Evolutionary conservation across 768 basidiomycete species (phyloP).

Genomic region (Podaxis rugospora): DNA sequence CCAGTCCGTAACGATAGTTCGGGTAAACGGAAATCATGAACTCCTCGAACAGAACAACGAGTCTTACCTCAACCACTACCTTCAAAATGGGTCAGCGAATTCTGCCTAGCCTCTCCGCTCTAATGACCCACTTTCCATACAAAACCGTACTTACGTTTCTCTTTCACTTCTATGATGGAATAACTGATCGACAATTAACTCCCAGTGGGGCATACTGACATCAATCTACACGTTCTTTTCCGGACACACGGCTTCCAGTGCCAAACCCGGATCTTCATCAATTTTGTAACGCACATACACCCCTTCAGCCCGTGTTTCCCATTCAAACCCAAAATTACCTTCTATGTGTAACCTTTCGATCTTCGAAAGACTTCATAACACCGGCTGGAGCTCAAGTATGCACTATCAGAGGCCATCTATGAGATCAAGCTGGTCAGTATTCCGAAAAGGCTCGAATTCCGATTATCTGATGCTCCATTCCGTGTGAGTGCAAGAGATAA

Average conservation of each 20-base stretch:
- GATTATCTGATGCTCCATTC: neutral
- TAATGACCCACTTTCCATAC: neutral
- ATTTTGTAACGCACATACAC: neutral
- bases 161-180: neutral
- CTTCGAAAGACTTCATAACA: neutral
- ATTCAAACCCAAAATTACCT: neutral
- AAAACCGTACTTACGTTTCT: neutral
- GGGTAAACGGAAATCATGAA: too few species aligned
- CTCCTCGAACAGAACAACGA: too few species aligned
- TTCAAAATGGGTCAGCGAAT: neutral
- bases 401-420: neutral
- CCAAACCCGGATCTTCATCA: neutral
- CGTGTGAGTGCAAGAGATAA: neutral
- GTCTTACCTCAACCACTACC: too few species aligned
- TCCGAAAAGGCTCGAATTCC: neutral
- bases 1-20: too few species aligned
- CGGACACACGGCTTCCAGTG: neutral
- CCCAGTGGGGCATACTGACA: neutral
- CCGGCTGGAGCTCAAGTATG: neutral
- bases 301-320: neutral
- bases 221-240: neutral
- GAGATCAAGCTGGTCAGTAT: neutral
- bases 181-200: neutral
- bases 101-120: neutral
- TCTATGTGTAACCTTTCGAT: neutral